phyloP scores from a whole-genome alignment of 257 asterid genomes.

The Capsicum baccatum region DNA sequence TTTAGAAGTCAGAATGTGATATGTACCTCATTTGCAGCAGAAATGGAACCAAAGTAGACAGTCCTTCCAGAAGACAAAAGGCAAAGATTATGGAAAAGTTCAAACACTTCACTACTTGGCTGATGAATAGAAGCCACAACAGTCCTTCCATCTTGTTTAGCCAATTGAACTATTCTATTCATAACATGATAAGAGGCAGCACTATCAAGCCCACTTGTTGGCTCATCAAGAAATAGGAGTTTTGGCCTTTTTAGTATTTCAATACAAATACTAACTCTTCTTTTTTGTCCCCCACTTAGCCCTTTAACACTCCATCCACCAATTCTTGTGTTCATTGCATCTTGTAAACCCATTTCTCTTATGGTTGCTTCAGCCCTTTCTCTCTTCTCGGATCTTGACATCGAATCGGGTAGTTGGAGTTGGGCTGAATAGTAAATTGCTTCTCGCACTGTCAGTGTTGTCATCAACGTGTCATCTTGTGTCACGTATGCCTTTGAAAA shows the following conservation, averaged over 20 bases:
- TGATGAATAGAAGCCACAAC: constrained; percentile 60
- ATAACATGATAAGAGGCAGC: constrained; percentile 65
- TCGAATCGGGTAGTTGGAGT: constrained; percentile 57
- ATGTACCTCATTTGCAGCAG: constrained; percentile 50
- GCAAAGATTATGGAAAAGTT: constrained; percentile 66
- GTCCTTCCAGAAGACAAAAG: constrained; percentile 57
- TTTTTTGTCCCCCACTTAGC: constrained; percentile 66
- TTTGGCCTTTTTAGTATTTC: constrained; percentile 62
- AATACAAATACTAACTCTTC: constrained; percentile 66
- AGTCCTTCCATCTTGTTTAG: constrained; percentile 42
- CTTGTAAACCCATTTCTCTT: constrained; percentile 62
- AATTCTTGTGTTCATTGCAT: constrained; percentile 55
- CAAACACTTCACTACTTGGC: constrained; percentile 61
- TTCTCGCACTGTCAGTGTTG: constrained; percentile 65
- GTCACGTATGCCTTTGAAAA: constrained; percentile 59
- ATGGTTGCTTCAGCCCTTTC: constrained; percentile 54
- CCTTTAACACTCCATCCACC: constrained; percentile 77
- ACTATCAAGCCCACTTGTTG: constrained; percentile 65
- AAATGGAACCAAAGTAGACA: constrained; percentile 57
- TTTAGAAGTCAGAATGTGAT: not conserved
- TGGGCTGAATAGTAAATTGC: constrained; percentile 62
- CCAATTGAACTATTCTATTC: constrained; percentile 50
- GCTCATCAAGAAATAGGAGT: constrained; percentile 65
- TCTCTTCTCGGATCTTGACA: constrained; percentile 50
- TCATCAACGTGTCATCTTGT: constrained; percentile 62